phyloP scores from a whole-genome alignment of 495 filamentous ascomycete genomes.

The Trichoderma reesei region DNA sequence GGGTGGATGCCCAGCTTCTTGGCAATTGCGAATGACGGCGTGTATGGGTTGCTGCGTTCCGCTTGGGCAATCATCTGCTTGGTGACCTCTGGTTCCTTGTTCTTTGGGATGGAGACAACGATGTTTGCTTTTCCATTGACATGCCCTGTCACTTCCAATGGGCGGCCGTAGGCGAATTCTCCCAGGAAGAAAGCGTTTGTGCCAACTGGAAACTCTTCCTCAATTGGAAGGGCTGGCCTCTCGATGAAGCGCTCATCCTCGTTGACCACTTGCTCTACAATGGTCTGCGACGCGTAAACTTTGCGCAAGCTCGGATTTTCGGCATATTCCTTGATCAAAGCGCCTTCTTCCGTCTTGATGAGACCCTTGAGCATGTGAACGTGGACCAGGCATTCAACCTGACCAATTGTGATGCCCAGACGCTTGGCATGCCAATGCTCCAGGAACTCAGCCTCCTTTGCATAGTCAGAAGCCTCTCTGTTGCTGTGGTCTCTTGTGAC shows the following conservation, averaged over 20 bases:
- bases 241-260: conserved; percentile 92
- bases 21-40: conserved; percentile 77
- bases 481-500: conserved; percentile 56
- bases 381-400: conserved; percentile 80
- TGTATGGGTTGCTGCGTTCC: conserved; percentile 61
- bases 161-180: conserved; percentile 86
- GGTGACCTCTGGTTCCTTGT: conserved; percentile 73
- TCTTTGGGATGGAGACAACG: conserved; percentile 56
- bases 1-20: conserved; percentile 72
- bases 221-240: conserved; percentile 69
- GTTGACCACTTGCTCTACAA: conserved; percentile 85
- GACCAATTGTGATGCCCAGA: conserved; percentile 76
- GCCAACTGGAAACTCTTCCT: conserved; percentile 81
- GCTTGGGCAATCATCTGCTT: conserved; percentile 56
- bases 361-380: conserved; percentile 90
- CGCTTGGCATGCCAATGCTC: conserved; percentile 82
- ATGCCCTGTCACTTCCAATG: conserved; percentile 72
- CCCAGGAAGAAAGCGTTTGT: conserved; percentile 91
- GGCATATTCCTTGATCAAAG: conserved; percentile 87
- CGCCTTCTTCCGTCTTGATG: conserved; percentile 80
- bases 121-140: conserved; percentile 63
- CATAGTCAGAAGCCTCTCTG: conserved; percentile 73
- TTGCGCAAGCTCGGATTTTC: conserved; percentile 82
- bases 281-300: conserved; percentile 79
- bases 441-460: conserved; percentile 72